phyloP scores from a whole-genome alignment of 176 grass and related monocot species.

The Olyra latifolia region DNA sequence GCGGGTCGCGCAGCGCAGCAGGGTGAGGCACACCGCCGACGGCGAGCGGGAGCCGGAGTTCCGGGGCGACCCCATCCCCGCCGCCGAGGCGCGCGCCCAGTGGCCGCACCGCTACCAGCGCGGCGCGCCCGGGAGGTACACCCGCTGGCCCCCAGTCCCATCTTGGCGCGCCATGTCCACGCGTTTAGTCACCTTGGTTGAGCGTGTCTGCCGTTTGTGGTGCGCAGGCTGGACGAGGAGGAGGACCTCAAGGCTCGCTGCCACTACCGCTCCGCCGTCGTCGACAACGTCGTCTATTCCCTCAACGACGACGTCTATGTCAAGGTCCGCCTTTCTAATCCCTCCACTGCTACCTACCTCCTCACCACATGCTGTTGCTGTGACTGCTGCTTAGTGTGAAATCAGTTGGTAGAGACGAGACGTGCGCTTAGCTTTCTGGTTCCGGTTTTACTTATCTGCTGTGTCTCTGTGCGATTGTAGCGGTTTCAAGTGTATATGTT shows the following conservation, averaged over 20 bases:
- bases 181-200: too few relatives aligned
- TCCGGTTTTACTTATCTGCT: too few relatives aligned
- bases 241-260: constrained; percentile 30
- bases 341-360: neutral
- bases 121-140: neutral
- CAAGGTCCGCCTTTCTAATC: constrained; percentile 38
- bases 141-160: too few relatives aligned
- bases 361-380: neutral
- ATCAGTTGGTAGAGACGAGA: neutral
- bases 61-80: constrained; percentile 36
- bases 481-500: neutral
- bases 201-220: neutral
- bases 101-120: constrained; percentile 68
- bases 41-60: constrained; percentile 32
- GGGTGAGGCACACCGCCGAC: neutral
- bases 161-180: neutral
- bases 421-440: neutral
- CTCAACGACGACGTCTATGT: constrained; percentile 64
- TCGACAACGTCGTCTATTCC: constrained; percentile 46
- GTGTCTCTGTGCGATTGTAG: neutral
- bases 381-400: neutral
- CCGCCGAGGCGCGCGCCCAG: constrained; percentile 40
- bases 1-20: constrained; percentile 39
- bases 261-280: constrained; percentile 55
- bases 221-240: constrained; percentile 38